phyloP scores from a whole-genome alignment of 2,329 filamentous ascomycete species.

The Thyridium curvatum region DNA sequence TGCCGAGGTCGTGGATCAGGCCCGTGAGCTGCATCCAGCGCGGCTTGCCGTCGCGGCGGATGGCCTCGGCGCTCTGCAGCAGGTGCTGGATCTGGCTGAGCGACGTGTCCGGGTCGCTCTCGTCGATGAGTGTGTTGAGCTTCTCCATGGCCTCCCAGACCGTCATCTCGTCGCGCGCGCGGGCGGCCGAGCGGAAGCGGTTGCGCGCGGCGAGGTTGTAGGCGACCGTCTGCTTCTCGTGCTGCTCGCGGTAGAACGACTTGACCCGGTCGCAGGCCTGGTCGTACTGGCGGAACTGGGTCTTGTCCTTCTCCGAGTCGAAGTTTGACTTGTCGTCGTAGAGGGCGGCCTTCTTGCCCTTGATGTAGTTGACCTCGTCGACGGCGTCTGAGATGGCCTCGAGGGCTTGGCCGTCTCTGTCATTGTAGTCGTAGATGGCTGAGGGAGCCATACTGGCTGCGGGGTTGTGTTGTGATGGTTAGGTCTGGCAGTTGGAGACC shows the following conservation, averaged over 20 bases:
- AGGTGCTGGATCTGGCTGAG: slow-evolving; percentile 87
- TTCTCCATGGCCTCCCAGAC: slow-evolving; percentile 92
- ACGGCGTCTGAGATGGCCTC: slow-evolving; percentile 27
- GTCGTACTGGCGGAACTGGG: slow-evolving; percentile 61
- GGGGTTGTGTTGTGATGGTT: background rate
- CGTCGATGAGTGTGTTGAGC: slow-evolving; percentile 84
- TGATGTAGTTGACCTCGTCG: slow-evolving; percentile 25
- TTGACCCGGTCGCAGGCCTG: slow-evolving; percentile 79
- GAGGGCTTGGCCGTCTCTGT: slow-evolving; percentile 16
- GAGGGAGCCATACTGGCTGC: slow-evolving; percentile 18
- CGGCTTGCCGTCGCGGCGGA: slow-evolving; percentile 76
- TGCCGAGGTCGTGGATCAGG: slow-evolving; percentile 74
- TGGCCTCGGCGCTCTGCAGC: slow-evolving; percentile 82
- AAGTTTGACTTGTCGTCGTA: slow-evolving; percentile 17
- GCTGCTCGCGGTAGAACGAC: slow-evolving; percentile 73
- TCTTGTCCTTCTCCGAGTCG: slow-evolving; percentile 25
- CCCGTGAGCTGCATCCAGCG: slow-evolving; percentile 77
- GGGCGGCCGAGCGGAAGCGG: slow-evolving; percentile 58
- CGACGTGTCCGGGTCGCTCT: slow-evolving; percentile 83
- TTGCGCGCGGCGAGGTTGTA: slow-evolving; percentile 81
- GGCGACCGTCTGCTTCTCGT: slow-evolving; percentile 67
- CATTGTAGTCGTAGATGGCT: slow-evolving; percentile 15
- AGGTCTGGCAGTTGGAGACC: background rate
- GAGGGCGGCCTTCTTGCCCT: slow-evolving; percentile 9
- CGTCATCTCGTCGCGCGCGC: slow-evolving; percentile 64